Evolutionary conservation across 495 filamentous ascomycete genomes (phyloP).

Genomic region (Podospora didyma): DNA sequence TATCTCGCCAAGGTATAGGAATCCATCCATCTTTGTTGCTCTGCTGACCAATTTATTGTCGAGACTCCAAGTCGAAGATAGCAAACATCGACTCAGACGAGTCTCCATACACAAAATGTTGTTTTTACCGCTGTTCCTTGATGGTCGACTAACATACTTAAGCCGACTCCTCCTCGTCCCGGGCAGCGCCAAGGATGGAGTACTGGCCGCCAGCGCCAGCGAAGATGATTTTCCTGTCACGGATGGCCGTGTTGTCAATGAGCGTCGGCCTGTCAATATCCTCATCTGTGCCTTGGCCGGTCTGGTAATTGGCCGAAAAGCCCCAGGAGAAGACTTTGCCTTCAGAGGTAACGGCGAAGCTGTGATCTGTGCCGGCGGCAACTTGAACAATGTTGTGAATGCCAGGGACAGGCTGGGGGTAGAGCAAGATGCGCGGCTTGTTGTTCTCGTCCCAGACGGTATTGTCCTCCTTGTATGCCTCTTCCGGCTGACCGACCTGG

Average conservation of each 20-base stretch:
- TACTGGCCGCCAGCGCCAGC: constrained; percentile 66
- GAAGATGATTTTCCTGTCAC: constrained; percentile 52
- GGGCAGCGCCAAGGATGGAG: constrained; percentile 48
- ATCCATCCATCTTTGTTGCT: too few relatives aligned
- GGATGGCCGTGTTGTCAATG: constrained; percentile 60
- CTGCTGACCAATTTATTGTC: neutral
- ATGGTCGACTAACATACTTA: too few relatives aligned
- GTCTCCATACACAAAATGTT: too few relatives aligned
- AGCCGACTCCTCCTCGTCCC: too few relatives aligned
- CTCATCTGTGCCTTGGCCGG: constrained; percentile 57
- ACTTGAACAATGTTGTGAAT: constrained; percentile 31
- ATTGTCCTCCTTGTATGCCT: constrained; percentile 48
- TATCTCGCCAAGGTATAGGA: too few relatives aligned
- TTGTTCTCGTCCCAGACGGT: constrained; percentile 52
- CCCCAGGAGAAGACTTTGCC: constrained; percentile 69
- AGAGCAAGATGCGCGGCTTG: constrained; percentile 53
- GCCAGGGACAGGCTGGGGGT: constrained; percentile 40
- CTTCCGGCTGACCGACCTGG: constrained; percentile 55
- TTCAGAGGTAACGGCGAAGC: constrained; percentile 53
- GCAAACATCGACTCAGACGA: too few relatives aligned
- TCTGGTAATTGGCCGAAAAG: constrained; percentile 62
- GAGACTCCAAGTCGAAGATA: neutral
- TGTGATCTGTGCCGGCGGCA: constrained; percentile 54
- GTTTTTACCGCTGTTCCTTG: too few relatives aligned
- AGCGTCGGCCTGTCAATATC: constrained; percentile 55